phyloP scores from a whole-genome alignment of 805 yeast genomes.

The Sungouiella thailandica region DNA sequence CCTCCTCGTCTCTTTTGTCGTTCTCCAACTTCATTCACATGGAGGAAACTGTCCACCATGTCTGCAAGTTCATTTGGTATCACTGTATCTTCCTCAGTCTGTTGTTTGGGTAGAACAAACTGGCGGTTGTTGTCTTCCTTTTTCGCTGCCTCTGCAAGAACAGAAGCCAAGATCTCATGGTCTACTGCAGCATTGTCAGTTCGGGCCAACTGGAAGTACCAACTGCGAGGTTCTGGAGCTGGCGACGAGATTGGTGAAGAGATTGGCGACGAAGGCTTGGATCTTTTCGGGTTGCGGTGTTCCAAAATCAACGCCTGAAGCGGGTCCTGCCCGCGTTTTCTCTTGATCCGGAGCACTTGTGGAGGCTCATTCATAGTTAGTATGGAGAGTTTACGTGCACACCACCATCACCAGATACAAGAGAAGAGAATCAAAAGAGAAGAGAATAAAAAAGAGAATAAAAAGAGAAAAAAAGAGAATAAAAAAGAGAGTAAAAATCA shows the following conservation, averaged over 20 bases:
- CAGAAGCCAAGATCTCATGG: slow-evolving; percentile 19
- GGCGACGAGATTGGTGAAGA: slow-evolving; percentile 22
- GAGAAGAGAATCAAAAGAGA: no score
- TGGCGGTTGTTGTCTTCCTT: slow-evolving; percentile 16
- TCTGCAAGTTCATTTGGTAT: slow-evolving; percentile 64
- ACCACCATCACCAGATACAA: no score
- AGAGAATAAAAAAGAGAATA: no score
- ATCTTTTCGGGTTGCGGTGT: slow-evolving; percentile 33
- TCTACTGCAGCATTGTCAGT: slow-evolving; percentile 26
- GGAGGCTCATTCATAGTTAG: slow-evolving; percentile 34
- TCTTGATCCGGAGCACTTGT: slow-evolving; percentile 71
- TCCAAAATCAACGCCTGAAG: slow-evolving; percentile 68
- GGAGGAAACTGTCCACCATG: slow-evolving; percentile 63
- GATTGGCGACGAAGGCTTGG: slow-evolving; percentile 33
- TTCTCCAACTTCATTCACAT: slow-evolving; percentile 21
- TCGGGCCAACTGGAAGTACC: slow-evolving; percentile 31
- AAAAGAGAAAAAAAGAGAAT: no score
- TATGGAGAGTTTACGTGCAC: not conserved
- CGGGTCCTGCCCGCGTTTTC: slow-evolving; percentile 85
- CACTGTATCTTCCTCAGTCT: slow-evolving; percentile 27
- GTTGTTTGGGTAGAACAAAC: slow-evolving; percentile 33
- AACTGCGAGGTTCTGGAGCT: slow-evolving; percentile 31
- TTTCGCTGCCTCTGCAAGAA: slow-evolving; percentile 20
- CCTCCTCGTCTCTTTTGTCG: slow-evolving; percentile 11
- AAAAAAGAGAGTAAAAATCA: no score